Base-by-base conservation (phyloP, 805 yeast genomes). In the Saccharomycopsis sp. region DNA sequence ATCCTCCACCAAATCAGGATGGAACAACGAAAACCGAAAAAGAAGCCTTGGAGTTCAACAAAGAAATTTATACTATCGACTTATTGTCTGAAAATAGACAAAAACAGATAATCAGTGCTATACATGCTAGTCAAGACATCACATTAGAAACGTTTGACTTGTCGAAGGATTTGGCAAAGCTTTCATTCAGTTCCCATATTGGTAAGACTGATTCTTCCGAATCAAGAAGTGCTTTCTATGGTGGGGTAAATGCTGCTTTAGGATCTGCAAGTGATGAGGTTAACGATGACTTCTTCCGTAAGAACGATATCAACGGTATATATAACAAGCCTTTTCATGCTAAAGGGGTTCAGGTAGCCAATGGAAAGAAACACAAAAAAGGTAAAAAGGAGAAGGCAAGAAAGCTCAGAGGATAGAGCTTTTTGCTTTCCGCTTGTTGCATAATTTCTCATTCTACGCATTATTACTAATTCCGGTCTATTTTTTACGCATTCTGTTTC, bases 1-100 rank as follows among this genome's bases (percentile, higher is more conserved):
- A 84, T 63, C 97, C 98, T 15, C 99, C 99, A 47, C 98, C 98
- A 56, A 75, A 75, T 52, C 83, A 75, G 2, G 85, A 82, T 55
- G 86, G 83, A 14, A 76, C 83, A 2, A 79, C 79, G 50, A 71
- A 73, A 53, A 67, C 78, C 1, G 72, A 73, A 19, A 85, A 82
- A 66, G 86, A 83, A 60, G 73, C 80, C 60, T 72, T 76, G 29
- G 78, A 78, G 53, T 94, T 91, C 74, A 94, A 94, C 73, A 73
- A 76, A 62, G 93, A 84, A n/a, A 70, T 88, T 55, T 91, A 87
- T 70, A 81, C 83, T 0, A 74, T 91, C 59, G 73, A 79, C 20
- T 74, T 80, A 22, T 77, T 91, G 56, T 87, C 96, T 1, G 89
- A 83, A 64, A 77, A 82, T 25, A 85, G 97, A 75, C 82, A 77